phyloP scores from a whole-genome alignment of 768 basidiomycete species.

The Nidularia sp. region DNA sequence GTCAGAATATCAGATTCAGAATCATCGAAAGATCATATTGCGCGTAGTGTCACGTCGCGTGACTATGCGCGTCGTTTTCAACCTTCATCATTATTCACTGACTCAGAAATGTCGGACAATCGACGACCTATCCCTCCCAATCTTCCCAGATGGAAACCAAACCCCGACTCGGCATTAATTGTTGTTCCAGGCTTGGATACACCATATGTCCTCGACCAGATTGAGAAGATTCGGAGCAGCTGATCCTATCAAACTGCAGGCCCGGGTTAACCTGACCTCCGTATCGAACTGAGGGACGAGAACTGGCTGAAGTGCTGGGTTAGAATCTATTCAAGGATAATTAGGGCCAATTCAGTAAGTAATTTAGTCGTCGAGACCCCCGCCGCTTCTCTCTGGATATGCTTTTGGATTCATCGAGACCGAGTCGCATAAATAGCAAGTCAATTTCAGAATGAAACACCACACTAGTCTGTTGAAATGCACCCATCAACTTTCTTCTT shows the following conservation, averaged over 20 bases:
- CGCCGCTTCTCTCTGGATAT: too few relatives aligned
- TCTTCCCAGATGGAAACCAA: conserved; percentile 65
- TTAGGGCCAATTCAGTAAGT: too few relatives aligned
- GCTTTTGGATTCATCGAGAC: too few relatives aligned
- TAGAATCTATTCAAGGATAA: conserved; percentile 85
- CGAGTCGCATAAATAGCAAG: too few relatives aligned
- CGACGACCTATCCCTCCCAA: conserved; percentile 47
- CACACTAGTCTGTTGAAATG: neutral
- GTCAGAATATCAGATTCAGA: too few relatives aligned
- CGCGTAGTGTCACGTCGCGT: too few relatives aligned
- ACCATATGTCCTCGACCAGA: conserved; percentile 70
- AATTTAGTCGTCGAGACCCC: too few relatives aligned
- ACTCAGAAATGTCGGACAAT: conserved; percentile 16
- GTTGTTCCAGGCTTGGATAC: conserved; percentile 70
- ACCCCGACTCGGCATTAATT: conserved; percentile 58
- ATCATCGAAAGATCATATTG: too few relatives aligned
- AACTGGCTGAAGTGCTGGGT: neutral
- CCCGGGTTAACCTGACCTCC: conserved; percentile 26
- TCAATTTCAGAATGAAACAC: too few relatives aligned
- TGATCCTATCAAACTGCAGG: conserved; percentile 86
- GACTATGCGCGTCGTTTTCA: too few relatives aligned
- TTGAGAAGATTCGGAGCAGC: conserved; percentile 89
- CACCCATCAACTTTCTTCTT: conserved; percentile 1
- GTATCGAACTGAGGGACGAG: too few relatives aligned
- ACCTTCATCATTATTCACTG: too few relatives aligned